Evolutionary conservation across 2,329 filamentous ascomycete genomes (phyloP).

Genomic region (Paecilomyces fulvus): DNA sequence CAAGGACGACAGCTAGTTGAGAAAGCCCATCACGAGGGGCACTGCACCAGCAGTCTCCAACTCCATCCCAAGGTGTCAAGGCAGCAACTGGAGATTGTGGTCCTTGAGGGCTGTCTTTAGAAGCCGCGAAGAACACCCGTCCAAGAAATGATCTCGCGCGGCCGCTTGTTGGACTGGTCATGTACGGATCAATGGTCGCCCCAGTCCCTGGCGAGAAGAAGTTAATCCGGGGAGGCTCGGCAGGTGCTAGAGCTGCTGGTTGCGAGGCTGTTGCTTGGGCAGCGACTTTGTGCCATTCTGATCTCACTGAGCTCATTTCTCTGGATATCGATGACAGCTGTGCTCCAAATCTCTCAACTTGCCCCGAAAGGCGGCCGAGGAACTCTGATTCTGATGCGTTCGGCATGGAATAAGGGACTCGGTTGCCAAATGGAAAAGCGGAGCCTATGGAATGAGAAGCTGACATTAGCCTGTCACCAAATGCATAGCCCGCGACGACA

Average conservation of each 20-base stretch:
- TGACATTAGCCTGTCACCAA: conserved; percentile 7
- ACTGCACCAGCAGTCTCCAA: conserved; percentile 84
- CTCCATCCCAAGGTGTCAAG: conserved; percentile 63
- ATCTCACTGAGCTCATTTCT: conserved; percentile 18
- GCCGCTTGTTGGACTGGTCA: conserved; percentile 51
- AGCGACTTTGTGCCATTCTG: conserved; percentile 14
- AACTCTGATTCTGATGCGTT: conserved; percentile 17
- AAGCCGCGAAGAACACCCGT: conserved; percentile 11
- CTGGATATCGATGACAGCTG: conserved; percentile 24
- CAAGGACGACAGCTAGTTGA: conserved; percentile 33
- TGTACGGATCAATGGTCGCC: conserved; percentile 51
- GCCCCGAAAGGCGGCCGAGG: conserved; percentile 16
- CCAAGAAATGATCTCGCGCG: conserved; percentile 8
- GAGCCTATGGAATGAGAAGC: conserved; percentile 11
- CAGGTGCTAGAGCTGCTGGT: conserved; percentile 5
- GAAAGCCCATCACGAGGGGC: conserved; percentile 35
- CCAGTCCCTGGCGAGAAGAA: conserved; percentile 61
- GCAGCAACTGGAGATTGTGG: conserved; percentile 45
- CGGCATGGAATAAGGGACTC: conserved; percentile 8
- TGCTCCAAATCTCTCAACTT: conserved; percentile 19
- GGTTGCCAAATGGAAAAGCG: conserved; percentile 4
- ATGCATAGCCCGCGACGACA: conserved; percentile 8
- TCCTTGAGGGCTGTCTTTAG: conserved; percentile 11
- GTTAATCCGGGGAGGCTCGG: conserved; percentile 50
- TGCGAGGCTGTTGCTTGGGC: conserved; percentile 13